Evolutionary conservation across 164 flowering plant species (phyloP).

Genomic region (Vitis amurensis): DNA sequence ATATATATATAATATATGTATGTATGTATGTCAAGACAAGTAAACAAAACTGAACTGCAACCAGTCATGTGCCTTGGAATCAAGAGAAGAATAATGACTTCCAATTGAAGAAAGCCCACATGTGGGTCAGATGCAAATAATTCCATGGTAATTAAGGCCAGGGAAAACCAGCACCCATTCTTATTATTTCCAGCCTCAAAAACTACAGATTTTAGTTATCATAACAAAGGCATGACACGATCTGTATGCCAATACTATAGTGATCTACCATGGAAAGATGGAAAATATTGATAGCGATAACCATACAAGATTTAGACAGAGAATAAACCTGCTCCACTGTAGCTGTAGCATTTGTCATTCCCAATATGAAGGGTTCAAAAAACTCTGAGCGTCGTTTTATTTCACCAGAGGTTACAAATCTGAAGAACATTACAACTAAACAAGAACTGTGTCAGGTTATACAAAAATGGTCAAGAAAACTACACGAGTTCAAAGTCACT

Average conservation of each 20-base stretch:
- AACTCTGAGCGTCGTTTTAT: conserved; percentile 79
- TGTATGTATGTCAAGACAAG: no score
- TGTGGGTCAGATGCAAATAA: no score
- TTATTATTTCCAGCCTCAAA: no score
- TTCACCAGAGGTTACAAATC: conserved; percentile 96
- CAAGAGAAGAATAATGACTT: no score
- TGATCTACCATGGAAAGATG: background rate
- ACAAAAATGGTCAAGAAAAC: conserved; percentile 28
- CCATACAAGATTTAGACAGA: background rate
- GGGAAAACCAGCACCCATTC: no score
- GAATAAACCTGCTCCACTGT: conserved; percentile 84
- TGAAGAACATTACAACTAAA: conserved; percentile 95
- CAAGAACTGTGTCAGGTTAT: conserved; percentile 5
- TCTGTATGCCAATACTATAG: no score
- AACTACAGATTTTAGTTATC: no score
- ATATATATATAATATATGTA: background rate
- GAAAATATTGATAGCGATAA: background rate
- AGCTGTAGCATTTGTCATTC: conserved; percentile 71
- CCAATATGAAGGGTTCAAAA: conserved; percentile 90
- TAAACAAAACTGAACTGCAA: no score
- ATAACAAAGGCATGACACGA: no score
- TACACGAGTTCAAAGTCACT: conserved; percentile 18
- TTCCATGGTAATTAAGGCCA: no score
- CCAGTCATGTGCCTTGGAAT: background rate
- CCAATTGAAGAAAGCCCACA: no score